Percentiles rank a stretch among this genome's conserved stretches.
These are phyloP conservation scores for Phytophthora meadii DNA, from an alignment of 352 stramenopile species.

Conservation along the genomic window DNA sequence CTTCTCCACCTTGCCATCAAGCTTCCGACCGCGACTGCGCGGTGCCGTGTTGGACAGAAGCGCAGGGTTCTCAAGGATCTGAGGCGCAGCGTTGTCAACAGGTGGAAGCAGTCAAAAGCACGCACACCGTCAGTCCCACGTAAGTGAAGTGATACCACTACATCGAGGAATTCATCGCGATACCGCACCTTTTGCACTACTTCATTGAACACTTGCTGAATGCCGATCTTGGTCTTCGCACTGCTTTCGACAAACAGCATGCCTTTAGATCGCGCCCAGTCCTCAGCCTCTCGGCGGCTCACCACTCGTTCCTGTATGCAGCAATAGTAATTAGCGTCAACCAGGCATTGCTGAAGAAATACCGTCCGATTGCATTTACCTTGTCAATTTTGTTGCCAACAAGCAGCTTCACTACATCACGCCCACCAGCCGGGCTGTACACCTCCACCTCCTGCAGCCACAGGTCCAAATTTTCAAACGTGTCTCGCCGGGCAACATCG, in stretches of 20 bases:
- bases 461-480: slow-evolving; percentile 97
- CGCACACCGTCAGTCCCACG: neutral
- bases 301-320: slow-evolving; percentile 91
- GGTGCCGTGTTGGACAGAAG: slow-evolving; percentile 90
- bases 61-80: slow-evolving; percentile 92
- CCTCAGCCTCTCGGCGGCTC: slow-evolving; percentile 93
- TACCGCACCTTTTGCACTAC: slow-evolving; percentile 95
- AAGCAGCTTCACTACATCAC: slow-evolving; percentile 97
- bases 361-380: slow-evolving; percentile 36
- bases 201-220: slow-evolving; percentile 98
- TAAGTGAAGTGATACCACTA: slow-evolving; percentile 3
- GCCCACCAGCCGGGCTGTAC: slow-evolving; percentile 94
- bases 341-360: no score
- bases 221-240: slow-evolving; percentile 95
- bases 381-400: slow-evolving; percentile 98
- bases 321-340: neutral
- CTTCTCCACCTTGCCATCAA: slow-evolving; percentile 71
- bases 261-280: slow-evolving; percentile 96
- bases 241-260: slow-evolving; percentile 99
- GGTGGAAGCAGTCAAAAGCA: neutral
- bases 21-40: slow-evolving; percentile 62
- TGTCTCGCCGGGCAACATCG: slow-evolving; percentile 96
- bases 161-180: neutral
- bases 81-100: slow-evolving; percentile 1
- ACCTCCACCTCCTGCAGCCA: slow-evolving; percentile 98